phyloP scores from a whole-genome alignment of 352 stramenopile genomes.

The Phytophthora citrophthora region DNA sequence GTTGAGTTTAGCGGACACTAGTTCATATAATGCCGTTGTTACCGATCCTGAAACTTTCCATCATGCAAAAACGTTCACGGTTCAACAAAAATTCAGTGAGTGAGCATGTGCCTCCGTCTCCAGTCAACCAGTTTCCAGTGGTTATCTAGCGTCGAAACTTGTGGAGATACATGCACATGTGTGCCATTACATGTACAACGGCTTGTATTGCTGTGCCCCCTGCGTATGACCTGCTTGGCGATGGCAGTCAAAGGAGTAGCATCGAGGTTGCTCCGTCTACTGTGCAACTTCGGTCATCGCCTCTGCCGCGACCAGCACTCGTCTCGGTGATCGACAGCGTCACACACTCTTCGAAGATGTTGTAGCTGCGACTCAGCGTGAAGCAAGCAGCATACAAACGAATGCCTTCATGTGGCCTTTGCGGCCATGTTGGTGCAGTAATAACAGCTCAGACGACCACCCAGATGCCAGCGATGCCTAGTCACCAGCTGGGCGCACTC shows the following conservation, averaged over 20 bases:
- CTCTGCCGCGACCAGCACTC: conserved; percentile 5
- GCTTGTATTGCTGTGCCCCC: too few species aligned
- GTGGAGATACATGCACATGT: background rate
- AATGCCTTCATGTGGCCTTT: too few species aligned
- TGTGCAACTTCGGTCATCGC: conserved; percentile 4
- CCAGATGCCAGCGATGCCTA: conserved; percentile 11
- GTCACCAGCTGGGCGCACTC: conserved; percentile 1
- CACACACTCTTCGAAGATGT: too few species aligned
- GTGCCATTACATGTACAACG: too few species aligned
- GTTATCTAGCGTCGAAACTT: background rate
- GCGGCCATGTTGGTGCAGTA: conserved; percentile 1
- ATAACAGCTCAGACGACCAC: conserved; percentile 14
- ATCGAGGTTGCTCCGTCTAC: conserved; percentile 16
- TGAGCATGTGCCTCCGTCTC: background rate
- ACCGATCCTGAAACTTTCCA: background rate
- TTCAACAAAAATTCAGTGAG: conserved; percentile 3
- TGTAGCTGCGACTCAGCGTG: too few species aligned
- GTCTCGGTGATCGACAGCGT: conserved; percentile 22
- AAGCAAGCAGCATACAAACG: too few species aligned
- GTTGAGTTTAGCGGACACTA: conserved; percentile 20
- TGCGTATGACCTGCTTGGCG: background rate
- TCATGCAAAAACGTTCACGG: background rate
- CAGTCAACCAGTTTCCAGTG: background rate
- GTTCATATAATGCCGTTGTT: conserved; percentile 12
- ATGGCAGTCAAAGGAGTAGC: conserved; percentile 22